These are phyloP conservation scores for Rhododendron molle DNA, from an alignment of 148 eudicot genomes.

Conservation along the genomic window DNA sequence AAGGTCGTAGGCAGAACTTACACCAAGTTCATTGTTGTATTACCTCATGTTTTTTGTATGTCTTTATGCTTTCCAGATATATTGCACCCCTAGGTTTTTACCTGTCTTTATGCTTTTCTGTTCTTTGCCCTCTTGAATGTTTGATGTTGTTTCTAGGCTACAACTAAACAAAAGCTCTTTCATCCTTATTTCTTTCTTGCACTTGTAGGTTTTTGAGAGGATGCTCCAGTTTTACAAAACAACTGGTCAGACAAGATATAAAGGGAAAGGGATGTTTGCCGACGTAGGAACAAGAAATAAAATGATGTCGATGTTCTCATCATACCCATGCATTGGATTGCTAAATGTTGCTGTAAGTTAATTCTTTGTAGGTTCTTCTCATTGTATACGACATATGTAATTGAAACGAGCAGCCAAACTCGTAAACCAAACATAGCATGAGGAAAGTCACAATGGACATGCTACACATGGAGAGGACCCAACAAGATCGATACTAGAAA, in stretches of 20 bases:
- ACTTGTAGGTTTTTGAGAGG: constrained; percentile 59
- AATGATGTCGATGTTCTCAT: constrained; percentile 31
- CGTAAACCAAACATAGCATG: not conserved
- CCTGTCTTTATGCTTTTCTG: not conserved
- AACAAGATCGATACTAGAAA: not conserved
- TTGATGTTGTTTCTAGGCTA: constrained; percentile 2
- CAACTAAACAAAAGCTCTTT: not conserved
- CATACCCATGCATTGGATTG: constrained; percentile 58
- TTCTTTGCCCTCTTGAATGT: not conserved
- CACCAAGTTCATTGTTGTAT: not conserved
- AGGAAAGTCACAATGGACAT: not conserved
- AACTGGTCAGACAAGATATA: constrained; percentile 25
- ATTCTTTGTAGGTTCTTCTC: not conserved
- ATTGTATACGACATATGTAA: not conserved
- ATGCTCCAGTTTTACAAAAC: constrained; percentile 50
- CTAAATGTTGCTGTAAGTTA: constrained; percentile 86
- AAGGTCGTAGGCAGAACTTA: not conserved
- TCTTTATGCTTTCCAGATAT: not conserved
- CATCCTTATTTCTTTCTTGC: constrained; percentile 11
- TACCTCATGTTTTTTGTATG: no score
- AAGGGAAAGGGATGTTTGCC: constrained; percentile 26
- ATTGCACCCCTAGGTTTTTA: not conserved
- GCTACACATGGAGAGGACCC: not conserved
- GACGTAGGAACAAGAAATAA: constrained; percentile 19
- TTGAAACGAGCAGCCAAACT: not conserved